Evolutionary conservation across 169 alveolate species (phyloP).

Genomic region (Plasmodium sp.): DNA sequence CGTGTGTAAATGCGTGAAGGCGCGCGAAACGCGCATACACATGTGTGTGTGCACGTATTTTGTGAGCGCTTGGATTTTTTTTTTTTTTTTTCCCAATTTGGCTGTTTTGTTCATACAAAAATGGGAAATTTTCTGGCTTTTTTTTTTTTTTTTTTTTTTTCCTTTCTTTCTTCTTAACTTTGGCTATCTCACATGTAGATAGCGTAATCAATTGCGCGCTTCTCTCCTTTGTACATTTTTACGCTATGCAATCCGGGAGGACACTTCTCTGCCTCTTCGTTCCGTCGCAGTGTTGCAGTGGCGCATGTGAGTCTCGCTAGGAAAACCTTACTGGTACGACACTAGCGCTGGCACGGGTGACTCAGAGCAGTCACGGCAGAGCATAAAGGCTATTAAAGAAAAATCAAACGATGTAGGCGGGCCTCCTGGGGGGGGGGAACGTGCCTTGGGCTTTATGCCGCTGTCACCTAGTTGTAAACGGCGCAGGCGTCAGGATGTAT

Average conservation of each 20-base stretch:
- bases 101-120: constrained; percentile 29
- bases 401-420: not conserved
- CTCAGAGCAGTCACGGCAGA: not conserved
- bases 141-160: constrained; percentile 7
- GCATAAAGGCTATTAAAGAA: not conserved
- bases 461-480: not conserved
- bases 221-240: not conserved
- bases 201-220: not conserved
- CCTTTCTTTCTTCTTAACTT: not conserved
- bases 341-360: not conserved
- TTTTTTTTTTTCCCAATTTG: not conserved
- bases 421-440: not conserved
- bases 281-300: not conserved
- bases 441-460: not conserved
- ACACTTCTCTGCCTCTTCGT: not conserved
- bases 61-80: not conserved
- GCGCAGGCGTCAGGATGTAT: not conserved
- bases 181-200: constrained; percentile 6
- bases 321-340: not conserved
- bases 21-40: not conserved
- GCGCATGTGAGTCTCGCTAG: not conserved
- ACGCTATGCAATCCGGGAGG: not conserved
- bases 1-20: not conserved
- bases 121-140: not conserved
- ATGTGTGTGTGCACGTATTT: not conserved